A percentile compares a stretch with the other conserved stretches of the same genome.
Evolutionary conservation across 2,329 filamentous ascomycete genomes (phyloP).

Genomic region (Allantophomopsis lycopodina): DNA sequence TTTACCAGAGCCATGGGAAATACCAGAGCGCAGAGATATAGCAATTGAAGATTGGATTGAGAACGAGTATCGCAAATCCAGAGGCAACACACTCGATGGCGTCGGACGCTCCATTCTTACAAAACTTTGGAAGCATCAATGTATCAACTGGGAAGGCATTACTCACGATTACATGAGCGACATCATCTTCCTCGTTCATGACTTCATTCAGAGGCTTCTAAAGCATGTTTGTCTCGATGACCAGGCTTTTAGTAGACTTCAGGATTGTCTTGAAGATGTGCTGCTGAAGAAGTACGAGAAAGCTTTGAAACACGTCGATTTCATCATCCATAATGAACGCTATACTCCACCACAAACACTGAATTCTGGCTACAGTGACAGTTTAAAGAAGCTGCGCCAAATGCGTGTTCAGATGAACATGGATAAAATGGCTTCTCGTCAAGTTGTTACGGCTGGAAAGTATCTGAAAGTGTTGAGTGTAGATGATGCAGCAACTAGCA

Average conservation of each 20-base stretch:
- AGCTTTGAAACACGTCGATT: conserved; percentile 32
- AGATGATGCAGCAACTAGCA: too few relatives aligned
- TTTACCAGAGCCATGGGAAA: background rate
- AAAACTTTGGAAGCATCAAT: conserved; percentile 27
- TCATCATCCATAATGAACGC: conserved; percentile 37
- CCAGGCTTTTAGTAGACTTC: conserved; percentile 25
- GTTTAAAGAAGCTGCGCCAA: conserved; percentile 4
- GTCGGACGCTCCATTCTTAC: conserved; percentile 1
- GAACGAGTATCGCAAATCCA: background rate
- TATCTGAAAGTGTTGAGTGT: too few relatives aligned
- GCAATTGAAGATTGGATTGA: conserved; percentile 1
- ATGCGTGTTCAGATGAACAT: conserved; percentile 51
- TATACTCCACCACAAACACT: conserved; percentile 29
- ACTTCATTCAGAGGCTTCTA: conserved; percentile 19
- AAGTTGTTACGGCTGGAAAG: too few relatives aligned
- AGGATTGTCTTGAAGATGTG: background rate
- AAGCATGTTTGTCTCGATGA: conserved; percentile 16
- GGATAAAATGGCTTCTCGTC: too few relatives aligned
- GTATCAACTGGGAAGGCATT: conserved; percentile 35
- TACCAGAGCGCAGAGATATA: background rate
- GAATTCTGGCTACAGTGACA: conserved; percentile 36
- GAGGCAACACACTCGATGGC: background rate
- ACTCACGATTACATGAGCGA: conserved; percentile 33
- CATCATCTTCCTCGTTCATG: conserved; percentile 33
- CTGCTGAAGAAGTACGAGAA: conserved; percentile 28